A percentile compares a stretch with the other conserved stretches of the same genome.
These are phyloP conservation scores for Lathyrus oleraceus DNA, from an alignment of 306 rosid species.

Conservation along the genomic window DNA sequence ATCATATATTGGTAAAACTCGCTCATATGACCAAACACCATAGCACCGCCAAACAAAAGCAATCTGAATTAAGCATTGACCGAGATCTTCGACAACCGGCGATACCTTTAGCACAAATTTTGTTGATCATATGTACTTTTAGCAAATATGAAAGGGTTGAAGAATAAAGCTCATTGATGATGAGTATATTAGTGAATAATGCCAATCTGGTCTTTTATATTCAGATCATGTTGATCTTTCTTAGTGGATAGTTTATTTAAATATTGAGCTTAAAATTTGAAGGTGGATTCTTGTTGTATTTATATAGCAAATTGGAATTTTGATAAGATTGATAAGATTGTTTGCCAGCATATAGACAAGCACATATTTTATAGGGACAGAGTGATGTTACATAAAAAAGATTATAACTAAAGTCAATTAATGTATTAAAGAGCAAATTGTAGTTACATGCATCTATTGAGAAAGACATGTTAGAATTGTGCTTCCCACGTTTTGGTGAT, in stretches of 20 bases:
- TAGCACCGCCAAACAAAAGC: constrained; percentile 2
- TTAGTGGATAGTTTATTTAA: too few relatives aligned
- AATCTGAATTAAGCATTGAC: background rate
- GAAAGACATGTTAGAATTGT: background rate
- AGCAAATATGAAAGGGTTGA: constrained; percentile 16
- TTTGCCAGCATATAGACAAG: background rate
- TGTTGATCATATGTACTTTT: constrained; percentile 3
- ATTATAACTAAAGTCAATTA: background rate
- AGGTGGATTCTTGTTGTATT: constrained; percentile 11
- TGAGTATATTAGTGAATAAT: constrained; percentile 3
- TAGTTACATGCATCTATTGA: background rate
- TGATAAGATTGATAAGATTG: constrained; percentile 5
- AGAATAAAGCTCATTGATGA: background rate
- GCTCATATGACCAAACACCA: background rate
- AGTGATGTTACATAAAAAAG: background rate
- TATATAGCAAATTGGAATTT: constrained; percentile 26
- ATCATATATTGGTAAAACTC: background rate
- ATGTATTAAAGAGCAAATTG: background rate
- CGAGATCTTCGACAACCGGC: background rate
- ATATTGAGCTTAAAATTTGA: background rate
- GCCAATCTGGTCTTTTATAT: background rate
- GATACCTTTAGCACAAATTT: background rate
- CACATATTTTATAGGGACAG: too few relatives aligned
- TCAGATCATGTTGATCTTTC: too few relatives aligned
- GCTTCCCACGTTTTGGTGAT: background rate